phyloP scores from a whole-genome alignment of 306 rosid genomes.

The Pyrus betulifolia region DNA sequence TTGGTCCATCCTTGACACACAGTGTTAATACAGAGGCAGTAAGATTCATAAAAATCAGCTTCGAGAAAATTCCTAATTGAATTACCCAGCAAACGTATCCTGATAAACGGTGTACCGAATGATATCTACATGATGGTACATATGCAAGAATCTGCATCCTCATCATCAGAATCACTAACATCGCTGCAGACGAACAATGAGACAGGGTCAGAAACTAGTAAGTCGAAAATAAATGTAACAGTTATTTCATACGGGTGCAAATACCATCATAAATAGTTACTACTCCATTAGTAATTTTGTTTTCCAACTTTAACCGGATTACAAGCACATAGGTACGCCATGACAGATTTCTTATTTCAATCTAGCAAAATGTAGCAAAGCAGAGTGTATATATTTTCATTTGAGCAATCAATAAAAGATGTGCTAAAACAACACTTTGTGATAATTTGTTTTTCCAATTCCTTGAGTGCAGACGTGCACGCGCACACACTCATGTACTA shows the following conservation, averaged over 20 bases:
- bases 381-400: background rate
- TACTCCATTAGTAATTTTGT: constrained; percentile 2
- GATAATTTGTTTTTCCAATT: background rate
- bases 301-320: constrained; percentile 1
- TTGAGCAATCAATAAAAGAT: background rate
- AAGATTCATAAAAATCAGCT: constrained; percentile 19
- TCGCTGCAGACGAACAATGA: constrained; percentile 55
- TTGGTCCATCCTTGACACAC: constrained; percentile 23
- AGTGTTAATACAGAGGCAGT: constrained; percentile 15
- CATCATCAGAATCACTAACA: constrained; percentile 71
- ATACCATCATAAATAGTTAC: constrained; percentile 3
- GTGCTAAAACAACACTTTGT: background rate
- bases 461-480: background rate
- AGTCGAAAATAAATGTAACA: background rate
- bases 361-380: background rate
- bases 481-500: background rate
- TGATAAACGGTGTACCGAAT: constrained; percentile 19
- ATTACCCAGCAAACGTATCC: constrained; percentile 34
- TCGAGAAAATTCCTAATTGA: constrained; percentile 24
- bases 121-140: constrained; percentile 66
- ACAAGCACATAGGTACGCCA: background rate
- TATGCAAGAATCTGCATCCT: constrained; percentile 67
- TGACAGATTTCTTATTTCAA: background rate
- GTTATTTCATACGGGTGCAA: background rate
- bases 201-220: constrained; percentile 9